A percentile compares a stretch with the other conserved stretches of the same genome.
phyloP scores from a whole-genome alignment of 2,329 filamentous ascomycete species.

The Paradendryphiella salina region DNA sequence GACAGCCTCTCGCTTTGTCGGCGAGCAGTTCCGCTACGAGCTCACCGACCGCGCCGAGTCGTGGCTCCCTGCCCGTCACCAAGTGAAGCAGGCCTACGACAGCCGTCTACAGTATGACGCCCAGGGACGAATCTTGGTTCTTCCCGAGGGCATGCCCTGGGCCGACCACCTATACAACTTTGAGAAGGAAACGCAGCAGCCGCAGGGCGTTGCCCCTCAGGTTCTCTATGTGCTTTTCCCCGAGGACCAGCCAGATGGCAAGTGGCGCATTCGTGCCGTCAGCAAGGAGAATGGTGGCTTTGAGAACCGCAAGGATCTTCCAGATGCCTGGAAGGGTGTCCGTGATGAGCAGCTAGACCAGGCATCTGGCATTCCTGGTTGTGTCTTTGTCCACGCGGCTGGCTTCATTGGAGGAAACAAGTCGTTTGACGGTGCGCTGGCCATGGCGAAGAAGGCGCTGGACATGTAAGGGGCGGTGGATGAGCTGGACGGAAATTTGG shows the following conservation, averaged over 20 bases:
- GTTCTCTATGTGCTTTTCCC: constrained; percentile 90
- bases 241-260: constrained; percentile 73
- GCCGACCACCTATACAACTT: constrained; percentile 93
- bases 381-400: constrained; percentile 90
- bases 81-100: constrained; percentile 76
- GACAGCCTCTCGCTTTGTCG: constrained; percentile 78
- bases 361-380: constrained; percentile 68
- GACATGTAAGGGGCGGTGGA: constrained; percentile 38
- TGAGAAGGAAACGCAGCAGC: constrained; percentile 61
- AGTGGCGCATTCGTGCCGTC: constrained; percentile 95
- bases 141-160: constrained; percentile 83
- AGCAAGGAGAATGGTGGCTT: constrained; percentile 83
- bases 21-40: constrained; percentile 82
- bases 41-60: constrained; percentile 72
- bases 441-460: constrained; percentile 80
- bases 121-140: constrained; percentile 77
- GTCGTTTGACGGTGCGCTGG: constrained; percentile 82
- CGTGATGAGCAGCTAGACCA: constrained; percentile 82
- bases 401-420: constrained; percentile 97
- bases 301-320: constrained; percentile 85
- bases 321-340: constrained; percentile 88
- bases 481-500: neutral
- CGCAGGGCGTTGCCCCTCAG: constrained; percentile 53
- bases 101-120: constrained; percentile 69
- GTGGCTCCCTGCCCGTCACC: constrained; percentile 85